Conservation (phyloP, 352 stramenopile species). For the Phytophthora fragariae region DNA sequence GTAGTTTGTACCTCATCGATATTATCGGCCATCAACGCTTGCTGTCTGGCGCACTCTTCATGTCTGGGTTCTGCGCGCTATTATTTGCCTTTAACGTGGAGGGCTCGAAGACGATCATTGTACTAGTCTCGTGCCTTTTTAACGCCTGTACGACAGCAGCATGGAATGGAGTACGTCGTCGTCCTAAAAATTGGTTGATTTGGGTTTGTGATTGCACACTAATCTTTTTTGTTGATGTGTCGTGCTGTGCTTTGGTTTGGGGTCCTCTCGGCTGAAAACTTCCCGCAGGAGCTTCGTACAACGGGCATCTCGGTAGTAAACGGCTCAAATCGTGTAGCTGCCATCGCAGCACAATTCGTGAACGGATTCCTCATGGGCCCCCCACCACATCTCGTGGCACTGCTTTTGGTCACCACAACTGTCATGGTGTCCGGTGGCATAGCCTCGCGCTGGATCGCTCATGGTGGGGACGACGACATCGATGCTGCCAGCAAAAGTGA, state of each 20-base stretch:
- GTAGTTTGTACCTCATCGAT: conserved; percentile 76
- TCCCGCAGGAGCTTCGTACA: conserved; percentile 89
- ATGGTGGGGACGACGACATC: conserved; percentile 44
- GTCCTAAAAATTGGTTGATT: neutral
- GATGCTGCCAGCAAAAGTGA: conserved; percentile 32
- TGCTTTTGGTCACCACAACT: conserved; percentile 81
- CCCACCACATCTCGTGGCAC: conserved; percentile 74
- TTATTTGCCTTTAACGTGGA: conserved; percentile 85
- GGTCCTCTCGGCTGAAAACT: conserved; percentile 89
- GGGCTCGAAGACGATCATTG: conserved; percentile 74
- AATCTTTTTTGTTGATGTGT: neutral
- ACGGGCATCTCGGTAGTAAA: conserved; percentile 92
- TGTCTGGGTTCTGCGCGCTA: conserved; percentile 68
- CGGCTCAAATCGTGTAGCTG: conserved; percentile 86
- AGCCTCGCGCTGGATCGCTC: conserved; percentile 48
- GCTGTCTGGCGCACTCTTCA: conserved; percentile 71
- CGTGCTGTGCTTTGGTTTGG: conserved; percentile 67
- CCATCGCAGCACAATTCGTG: conserved; percentile 92
- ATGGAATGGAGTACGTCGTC: conserved; percentile 87
- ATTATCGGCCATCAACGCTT: conserved; percentile 75
- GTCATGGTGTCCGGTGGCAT: conserved; percentile 77
- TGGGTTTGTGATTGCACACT: neutral
- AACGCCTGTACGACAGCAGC: conserved; percentile 90
- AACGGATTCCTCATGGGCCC: conserved; percentile 88
- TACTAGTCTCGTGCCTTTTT: conserved; percentile 91